Percentiles rank a stretch among this genome's conserved stretches.
Conservation (phyloP, 2,329 filamentous ascomycete genomes). For the Fusarium beomiforme region DNA sequence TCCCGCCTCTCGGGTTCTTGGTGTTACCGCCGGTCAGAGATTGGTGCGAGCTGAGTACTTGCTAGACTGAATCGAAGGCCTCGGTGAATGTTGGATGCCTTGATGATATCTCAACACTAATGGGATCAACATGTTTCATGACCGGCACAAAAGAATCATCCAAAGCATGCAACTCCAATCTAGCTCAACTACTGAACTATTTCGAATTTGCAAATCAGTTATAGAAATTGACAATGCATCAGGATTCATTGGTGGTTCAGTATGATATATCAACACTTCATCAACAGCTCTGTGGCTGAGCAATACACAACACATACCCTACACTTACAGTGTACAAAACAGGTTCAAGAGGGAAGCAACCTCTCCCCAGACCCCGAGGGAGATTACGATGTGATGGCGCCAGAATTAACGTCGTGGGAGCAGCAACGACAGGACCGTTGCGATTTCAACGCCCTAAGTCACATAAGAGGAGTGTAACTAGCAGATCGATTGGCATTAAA, state of each 20-base stretch:
- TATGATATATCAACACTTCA: neutral
- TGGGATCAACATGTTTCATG: neutral
- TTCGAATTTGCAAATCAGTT: neutral
- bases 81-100: constrained; percentile 1
- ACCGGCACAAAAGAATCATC: neutral
- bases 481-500: constrained; percentile 21
- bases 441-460: neutral
- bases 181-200: neutral
- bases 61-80: neutral
- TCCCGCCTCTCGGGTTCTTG: neutral
- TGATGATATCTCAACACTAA: constrained; percentile 6
- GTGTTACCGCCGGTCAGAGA: neutral
- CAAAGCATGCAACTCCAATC: neutral
- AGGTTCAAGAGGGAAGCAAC: constrained; percentile 9
- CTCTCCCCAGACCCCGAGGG: neutral
- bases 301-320: constrained; percentile 19
- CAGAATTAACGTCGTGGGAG: neutral
- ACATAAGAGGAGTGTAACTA: neutral
- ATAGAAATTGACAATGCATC: neutral
- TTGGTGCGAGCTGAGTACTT: neutral
- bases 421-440: neutral
- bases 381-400: constrained; percentile 24
- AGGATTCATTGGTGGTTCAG: neutral
- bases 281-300: neutral
- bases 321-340: neutral